phyloP scores from a whole-genome alignment of 495 filamentous ascomycete species.

The Evernia prunastri region DNA sequence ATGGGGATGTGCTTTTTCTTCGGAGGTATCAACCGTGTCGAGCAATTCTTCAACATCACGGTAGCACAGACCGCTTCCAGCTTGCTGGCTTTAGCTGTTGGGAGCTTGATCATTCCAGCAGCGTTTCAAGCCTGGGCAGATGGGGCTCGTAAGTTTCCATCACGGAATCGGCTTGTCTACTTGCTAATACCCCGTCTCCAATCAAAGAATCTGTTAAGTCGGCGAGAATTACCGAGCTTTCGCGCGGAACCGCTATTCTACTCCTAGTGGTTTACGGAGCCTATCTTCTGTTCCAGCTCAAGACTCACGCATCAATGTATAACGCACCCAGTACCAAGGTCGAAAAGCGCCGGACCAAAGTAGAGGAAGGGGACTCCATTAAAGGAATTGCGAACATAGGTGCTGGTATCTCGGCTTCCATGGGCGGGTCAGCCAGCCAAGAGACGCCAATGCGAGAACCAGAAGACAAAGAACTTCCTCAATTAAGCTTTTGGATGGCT shows the following conservation, averaged over 20 bases:
- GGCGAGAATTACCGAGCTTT: conserved; percentile 46
- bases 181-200: conserved; percentile 2
- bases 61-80: conserved; percentile 90
- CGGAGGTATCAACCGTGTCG: conserved; percentile 68
- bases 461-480: conserved; percentile 64
- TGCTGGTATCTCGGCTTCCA: conserved; percentile 39
- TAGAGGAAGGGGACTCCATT: conserved; percentile 51
- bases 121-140: conserved; percentile 61
- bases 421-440: conserved; percentile 36
- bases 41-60: conserved; percentile 87
- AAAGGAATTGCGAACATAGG: conserved; percentile 58
- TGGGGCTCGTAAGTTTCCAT: conserved; percentile 31
- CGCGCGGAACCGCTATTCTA: conserved; percentile 67
- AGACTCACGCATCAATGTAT: conserved; percentile 69
- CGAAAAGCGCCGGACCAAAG: conserved; percentile 45
- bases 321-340: conserved; percentile 65
- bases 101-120: conserved; percentile 79
- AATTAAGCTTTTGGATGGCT: conserved; percentile 63
- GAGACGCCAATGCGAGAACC: conserved; percentile 43
- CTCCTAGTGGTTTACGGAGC: conserved; percentile 69
- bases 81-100: conserved; percentile 72
- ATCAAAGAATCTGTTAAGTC: conserved; percentile 11
- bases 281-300: conserved; percentile 78
- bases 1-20: conserved; percentile 93
- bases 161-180: no score